Percentiles rank a stretch among this genome's conserved stretches.
Conservation (phyloP, 148 eudicot genomes). For the Amaranthus hypochondriacus region DNA sequence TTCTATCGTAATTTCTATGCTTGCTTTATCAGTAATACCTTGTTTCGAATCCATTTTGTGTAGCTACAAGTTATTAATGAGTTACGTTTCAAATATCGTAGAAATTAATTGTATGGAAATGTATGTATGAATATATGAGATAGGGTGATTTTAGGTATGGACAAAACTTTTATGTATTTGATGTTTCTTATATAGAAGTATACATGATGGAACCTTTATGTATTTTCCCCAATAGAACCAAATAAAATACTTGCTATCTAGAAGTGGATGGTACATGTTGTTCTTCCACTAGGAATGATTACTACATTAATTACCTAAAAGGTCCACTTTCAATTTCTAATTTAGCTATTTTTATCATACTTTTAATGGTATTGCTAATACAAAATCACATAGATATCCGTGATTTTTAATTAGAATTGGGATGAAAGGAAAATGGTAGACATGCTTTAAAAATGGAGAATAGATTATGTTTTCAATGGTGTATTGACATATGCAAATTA, state of each 20-base stretch:
- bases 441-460: too few relatives aligned
- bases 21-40: background rate
- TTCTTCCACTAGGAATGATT: background rate
- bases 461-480: too few relatives aligned
- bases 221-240: background rate
- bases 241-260: background rate
- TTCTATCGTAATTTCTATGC: slow-evolving; percentile 13
- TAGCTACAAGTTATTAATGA: too few relatives aligned
- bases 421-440: too few relatives aligned
- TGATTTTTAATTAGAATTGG: too few relatives aligned
- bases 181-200: background rate
- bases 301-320: background rate
- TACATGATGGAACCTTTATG: background rate
- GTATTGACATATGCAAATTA: too few relatives aligned
- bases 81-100: too few relatives aligned
- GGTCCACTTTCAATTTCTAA: background rate
- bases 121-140: too few relatives aligned
- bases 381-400: too few relatives aligned
- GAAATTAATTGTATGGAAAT: too few relatives aligned
- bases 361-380: background rate
- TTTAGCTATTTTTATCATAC: background rate
- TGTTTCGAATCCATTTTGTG: slow-evolving; percentile 14
- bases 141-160: too few relatives aligned
- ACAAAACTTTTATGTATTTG: background rate
- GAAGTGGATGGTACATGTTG: slow-evolving; percentile 1